Base-by-base conservation (phyloP, 2,329 filamentous ascomycete genomes). In the Colletotrichum salicis region DNA sequence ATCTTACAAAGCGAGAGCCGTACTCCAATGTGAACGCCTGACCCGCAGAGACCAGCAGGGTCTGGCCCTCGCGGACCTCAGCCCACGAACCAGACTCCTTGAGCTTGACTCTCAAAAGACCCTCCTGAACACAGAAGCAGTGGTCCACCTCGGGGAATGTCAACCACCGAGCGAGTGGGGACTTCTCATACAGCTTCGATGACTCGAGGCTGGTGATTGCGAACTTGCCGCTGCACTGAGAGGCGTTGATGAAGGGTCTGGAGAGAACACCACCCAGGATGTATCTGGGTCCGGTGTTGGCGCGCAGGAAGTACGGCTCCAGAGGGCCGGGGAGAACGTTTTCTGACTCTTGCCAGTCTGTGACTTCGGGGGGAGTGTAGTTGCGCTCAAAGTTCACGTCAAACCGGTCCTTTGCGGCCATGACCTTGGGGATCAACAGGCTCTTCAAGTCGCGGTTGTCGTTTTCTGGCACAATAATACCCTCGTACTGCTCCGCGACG, bases 361-460 rank as follows among this genome's bases (percentile, higher is more conserved):
- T 77, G 0, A 85, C 80, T 13, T 81, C 83, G 1, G 85, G 86
- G 0, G 84, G 81, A 41, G 83, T 70, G 72, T 88, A 86, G 63
- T 88, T 81, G 5, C 84, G 83, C 59, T 83, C 82, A 62, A 88
- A 88, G 2, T 88, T 80, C 64, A 90, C 87, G 74, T 90, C 88
- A 75, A 87, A 90, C 15, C 85, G 81, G 54, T 87, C 86, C 11
- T 85, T 85, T 8, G 88, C 88, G 0, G 85, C 84, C 80, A 88
- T 88, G 33, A 90, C 80, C 76, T 88, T 89, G 19, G 86, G 86
- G 29, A 89, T 84, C 37, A 90, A 76, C 0, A 86, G 78, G 29
- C 84, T 81, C 56, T 83, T 84, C 2, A 88, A 79, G 74, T 88
- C 85, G 1, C 88, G 84, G n/a, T 84, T 75, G 75, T 90, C 88